Evolutionary conservation across 495 filamentous ascomycete species (phyloP).

Genomic region (Aspergillus diversus): DNA sequence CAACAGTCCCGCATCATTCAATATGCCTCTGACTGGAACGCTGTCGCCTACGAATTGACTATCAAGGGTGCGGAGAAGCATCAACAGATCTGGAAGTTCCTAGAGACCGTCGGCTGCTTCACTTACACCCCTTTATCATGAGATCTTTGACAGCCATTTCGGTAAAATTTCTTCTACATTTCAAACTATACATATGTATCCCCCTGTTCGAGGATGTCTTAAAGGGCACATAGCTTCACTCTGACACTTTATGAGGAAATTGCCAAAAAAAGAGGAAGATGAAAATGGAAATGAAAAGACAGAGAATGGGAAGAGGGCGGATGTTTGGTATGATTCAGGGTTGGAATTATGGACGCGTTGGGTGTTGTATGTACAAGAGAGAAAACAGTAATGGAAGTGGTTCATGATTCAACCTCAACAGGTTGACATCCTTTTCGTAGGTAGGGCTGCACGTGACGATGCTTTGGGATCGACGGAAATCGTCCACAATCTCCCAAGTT

Average conservation of each 20-base stretch:
- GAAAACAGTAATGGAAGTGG: too few relatives aligned
- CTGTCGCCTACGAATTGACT: constrained; percentile 27
- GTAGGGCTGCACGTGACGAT: too few relatives aligned
- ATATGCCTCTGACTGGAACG: constrained; percentile 35
- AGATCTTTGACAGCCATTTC: neutral
- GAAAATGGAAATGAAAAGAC: neutral
- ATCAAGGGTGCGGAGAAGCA: constrained; percentile 32
- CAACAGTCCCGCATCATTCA: constrained; percentile 38
- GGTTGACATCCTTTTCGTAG: too few relatives aligned
- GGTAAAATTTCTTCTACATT: neutral
- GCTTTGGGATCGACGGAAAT: too few relatives aligned
- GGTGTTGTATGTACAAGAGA: too few relatives aligned
- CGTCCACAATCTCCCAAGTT: too few relatives aligned
- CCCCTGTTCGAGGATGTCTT: too few relatives aligned
- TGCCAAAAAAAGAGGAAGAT: neutral
- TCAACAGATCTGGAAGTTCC: constrained; percentile 41
- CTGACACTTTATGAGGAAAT: neutral
- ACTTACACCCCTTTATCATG: constrained; percentile 27
- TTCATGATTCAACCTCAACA: too few relatives aligned
- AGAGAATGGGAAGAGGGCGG: neutral
- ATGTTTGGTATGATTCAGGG: too few relatives aligned
- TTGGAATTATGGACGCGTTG: too few relatives aligned
- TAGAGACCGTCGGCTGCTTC: constrained; percentile 37
- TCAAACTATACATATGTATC: neutral
- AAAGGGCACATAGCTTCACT: too few relatives aligned